A percentile compares a stretch with the other conserved stretches of the same genome.
These are phyloP conservation scores for Fusarium sp. DNA, from an alignment of 2,329 filamentous ascomycete genomes.

Conservation along the genomic window DNA sequence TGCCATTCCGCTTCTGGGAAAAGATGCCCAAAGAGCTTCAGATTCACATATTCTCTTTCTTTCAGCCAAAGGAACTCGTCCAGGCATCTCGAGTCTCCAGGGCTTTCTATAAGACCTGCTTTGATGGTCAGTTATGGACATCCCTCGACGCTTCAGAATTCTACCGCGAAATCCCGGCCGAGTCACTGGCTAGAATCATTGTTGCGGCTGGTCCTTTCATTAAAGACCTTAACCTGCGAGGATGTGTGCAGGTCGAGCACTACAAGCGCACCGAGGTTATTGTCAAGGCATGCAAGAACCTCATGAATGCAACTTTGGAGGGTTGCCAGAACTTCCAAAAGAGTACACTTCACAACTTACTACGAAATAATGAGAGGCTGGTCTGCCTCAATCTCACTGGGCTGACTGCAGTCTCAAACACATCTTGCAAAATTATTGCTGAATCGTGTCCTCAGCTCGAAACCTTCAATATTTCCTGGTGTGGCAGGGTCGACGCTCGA, in stretches of 20 bases:
- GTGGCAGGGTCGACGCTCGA: slow-evolving; percentile 82
- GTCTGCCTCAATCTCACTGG: slow-evolving; percentile 90
- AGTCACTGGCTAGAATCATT: slow-evolving; percentile 87
- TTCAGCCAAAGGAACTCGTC: slow-evolving; percentile 85
- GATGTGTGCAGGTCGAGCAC: slow-evolving; percentile 89
- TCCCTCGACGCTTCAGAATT: slow-evolving; percentile 87
- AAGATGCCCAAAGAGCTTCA: slow-evolving; percentile 86
- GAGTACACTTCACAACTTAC: slow-evolving; percentile 81
- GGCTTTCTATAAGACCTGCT: slow-evolving; percentile 84
- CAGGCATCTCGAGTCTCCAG: slow-evolving; percentile 82
- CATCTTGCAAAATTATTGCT: slow-evolving; percentile 87
- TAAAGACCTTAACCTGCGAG: slow-evolving; percentile 88
- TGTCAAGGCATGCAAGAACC: slow-evolving; percentile 86
- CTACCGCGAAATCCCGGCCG: slow-evolving; percentile 87
- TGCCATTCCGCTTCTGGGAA: slow-evolving; percentile 78
- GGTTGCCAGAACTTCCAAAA: slow-evolving; percentile 88
- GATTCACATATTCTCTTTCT: slow-evolving; percentile 80
- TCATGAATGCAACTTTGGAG: slow-evolving; percentile 89
- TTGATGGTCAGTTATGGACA: slow-evolving; percentile 94
- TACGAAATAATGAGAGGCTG: slow-evolving; percentile 79
- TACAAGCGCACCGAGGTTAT: slow-evolving; percentile 82
- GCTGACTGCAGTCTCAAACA: slow-evolving; percentile 82
- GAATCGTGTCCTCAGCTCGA: slow-evolving; percentile 85
- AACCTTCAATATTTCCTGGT: slow-evolving; percentile 92
- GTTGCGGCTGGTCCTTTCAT: slow-evolving; percentile 89